Conservation (phyloP, 176 grass and related monocot species). For the Eleusine coracana region DNA sequence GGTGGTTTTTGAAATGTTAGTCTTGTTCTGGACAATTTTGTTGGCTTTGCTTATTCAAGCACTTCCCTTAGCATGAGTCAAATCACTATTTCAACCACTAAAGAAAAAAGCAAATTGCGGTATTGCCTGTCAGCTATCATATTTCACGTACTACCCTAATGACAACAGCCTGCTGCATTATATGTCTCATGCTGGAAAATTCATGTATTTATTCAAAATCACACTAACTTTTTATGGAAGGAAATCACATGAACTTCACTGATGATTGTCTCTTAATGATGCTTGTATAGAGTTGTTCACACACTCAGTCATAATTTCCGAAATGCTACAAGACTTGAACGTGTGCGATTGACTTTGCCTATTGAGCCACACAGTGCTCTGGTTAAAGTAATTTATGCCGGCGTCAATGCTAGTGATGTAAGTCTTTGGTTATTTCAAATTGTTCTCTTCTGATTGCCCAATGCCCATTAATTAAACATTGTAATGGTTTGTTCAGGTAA, state of each 20-base stretch:
- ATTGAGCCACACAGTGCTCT: slow-evolving; percentile 73
- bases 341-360: slow-evolving; percentile 67
- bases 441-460: slow-evolving; percentile 34
- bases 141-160: neutral
- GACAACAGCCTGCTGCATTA: slow-evolving; percentile 15
- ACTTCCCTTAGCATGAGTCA: neutral
- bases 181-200: slow-evolving; percentile 17
- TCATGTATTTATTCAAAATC: slow-evolving; percentile 8
- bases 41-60: neutral
- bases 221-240: neutral
- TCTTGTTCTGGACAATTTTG: neutral
- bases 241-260: slow-evolving; percentile 18
- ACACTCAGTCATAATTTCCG: slow-evolving; percentile 90
- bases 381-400: slow-evolving; percentile 95
- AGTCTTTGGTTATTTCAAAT: slow-evolving; percentile 35
- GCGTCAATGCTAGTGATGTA: slow-evolving; percentile 99
- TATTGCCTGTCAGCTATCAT: slow-evolving; percentile 10
- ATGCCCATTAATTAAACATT: slow-evolving; percentile 21
- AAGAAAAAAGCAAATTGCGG: slow-evolving; percentile 16
- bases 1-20: neutral
- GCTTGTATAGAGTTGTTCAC: slow-evolving; percentile 89
- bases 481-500: slow-evolving; percentile 62
- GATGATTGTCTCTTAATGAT: slow-evolving; percentile 34
- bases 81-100: neutral
- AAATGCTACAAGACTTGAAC: slow-evolving; percentile 75